phyloP scores from a whole-genome alignment of 495 filamentous ascomycete genomes.

The Neurospora cerealis region DNA sequence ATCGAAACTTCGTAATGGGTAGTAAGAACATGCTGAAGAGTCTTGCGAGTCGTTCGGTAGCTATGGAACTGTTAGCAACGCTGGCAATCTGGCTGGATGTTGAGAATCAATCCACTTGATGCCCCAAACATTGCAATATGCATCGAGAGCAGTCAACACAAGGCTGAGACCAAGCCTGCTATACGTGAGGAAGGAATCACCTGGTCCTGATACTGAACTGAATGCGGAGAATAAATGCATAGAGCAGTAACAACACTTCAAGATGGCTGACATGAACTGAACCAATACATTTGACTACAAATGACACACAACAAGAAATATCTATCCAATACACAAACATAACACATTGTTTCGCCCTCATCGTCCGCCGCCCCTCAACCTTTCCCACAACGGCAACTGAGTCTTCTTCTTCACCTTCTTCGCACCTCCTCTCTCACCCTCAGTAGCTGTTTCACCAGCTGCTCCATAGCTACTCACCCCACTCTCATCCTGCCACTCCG shows the following conservation, averaged over 20 bases:
- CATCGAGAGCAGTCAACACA: not conserved
- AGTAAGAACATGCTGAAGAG: not conserved
- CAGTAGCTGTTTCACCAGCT: not conserved
- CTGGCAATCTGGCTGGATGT: not conserved
- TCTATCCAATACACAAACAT: not conserved
- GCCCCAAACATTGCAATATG: not conserved
- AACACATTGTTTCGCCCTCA: not conserved
- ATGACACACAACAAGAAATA: not conserved
- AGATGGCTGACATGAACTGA: not conserved
- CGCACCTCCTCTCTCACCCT: not conserved
- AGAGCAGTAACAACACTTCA: not conserved
- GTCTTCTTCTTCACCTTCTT: slow-evolving; percentile 6
- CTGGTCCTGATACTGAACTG: not conserved
- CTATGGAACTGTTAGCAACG: not conserved
- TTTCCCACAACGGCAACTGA: slow-evolving; percentile 12
- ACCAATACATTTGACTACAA: not conserved
- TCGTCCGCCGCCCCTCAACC: slow-evolving; percentile 10
- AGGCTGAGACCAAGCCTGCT: not conserved
- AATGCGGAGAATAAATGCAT: not conserved
- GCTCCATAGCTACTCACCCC: not conserved
- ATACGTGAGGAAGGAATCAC: not conserved
- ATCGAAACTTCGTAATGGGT: not conserved
- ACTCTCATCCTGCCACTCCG: not conserved
- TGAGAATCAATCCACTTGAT: not conserved
- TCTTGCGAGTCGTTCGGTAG: not conserved